A percentile compares a stretch with the other conserved stretches of the same genome.
These are phyloP conservation scores for Lachnellula subtilissima DNA, from an alignment of 2,329 filamentous ascomycete species.

Conservation along the genomic window DNA sequence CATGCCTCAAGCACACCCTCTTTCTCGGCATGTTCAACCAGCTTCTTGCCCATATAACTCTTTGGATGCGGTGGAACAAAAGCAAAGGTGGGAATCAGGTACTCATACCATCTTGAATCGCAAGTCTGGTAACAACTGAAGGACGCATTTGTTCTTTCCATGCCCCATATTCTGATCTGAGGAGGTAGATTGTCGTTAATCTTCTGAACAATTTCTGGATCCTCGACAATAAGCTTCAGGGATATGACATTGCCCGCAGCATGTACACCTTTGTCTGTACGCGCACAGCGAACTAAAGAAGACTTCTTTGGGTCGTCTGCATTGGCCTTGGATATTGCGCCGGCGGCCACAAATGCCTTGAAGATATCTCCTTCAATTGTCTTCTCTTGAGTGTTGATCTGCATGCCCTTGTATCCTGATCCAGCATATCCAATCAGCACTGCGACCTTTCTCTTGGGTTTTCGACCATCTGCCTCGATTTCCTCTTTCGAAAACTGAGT, in stretches of 20 bases:
- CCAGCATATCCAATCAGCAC: constrained; percentile 94
- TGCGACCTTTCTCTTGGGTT: constrained; percentile 93
- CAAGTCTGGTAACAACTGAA: constrained; percentile 95
- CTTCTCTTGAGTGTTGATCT: constrained; percentile 76
- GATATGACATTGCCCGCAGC: constrained; percentile 94
- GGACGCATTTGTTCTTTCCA: constrained; percentile 79
- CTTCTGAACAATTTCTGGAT: constrained; percentile 78
- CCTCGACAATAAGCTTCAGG: constrained; percentile 92
- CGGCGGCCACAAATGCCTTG: constrained; percentile 81
- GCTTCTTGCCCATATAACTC: constrained; percentile 76
- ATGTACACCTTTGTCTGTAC: constrained; percentile 96
- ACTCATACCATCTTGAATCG: constrained; percentile 96
- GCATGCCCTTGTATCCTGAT: constrained; percentile 96
- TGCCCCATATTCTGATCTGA: constrained; percentile 94
- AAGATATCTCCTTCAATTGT: constrained; percentile 97
- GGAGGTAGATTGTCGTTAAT: constrained; percentile 82
- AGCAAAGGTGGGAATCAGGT: constrained; percentile 88
- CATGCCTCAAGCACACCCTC: constrained; percentile 67
- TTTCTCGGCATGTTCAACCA: constrained; percentile 73
- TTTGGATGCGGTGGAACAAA: constrained; percentile 88
- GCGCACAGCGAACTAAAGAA: constrained; percentile 84
- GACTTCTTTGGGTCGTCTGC: constrained; percentile 96
- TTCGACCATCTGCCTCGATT: constrained; percentile 79
- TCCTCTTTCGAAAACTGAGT: constrained; percentile 66
- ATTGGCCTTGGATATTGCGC: constrained; percentile 94